phyloP scores from a whole-genome alignment of 2,329 filamentous ascomycete species.

The Aphanocladium album region DNA sequence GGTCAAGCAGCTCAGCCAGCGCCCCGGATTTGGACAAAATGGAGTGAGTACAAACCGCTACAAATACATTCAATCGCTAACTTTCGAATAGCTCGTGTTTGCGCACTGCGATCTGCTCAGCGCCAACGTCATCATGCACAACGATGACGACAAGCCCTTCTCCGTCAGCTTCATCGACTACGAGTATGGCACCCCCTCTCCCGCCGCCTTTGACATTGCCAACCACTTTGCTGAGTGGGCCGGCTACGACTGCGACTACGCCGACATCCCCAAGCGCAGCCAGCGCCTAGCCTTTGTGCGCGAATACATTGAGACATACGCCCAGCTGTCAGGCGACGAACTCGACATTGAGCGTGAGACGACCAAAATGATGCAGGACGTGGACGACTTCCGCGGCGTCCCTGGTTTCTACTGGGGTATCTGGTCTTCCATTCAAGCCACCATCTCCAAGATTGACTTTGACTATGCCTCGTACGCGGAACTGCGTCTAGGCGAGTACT shows the following conservation, averaged over 20 bases:
- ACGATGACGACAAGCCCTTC: constrained; percentile 28
- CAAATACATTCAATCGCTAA: neutral
- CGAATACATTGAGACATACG: constrained; percentile 77
- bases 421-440: constrained; percentile 92
- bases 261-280: constrained; percentile 69
- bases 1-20: constrained; percentile 66
- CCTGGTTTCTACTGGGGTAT: constrained; percentile 91
- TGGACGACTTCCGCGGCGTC: constrained; percentile 81
- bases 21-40: constrained; percentile 69
- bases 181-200: constrained; percentile 92
- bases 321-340: constrained; percentile 41
- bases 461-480: constrained; percentile 93
- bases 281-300: constrained; percentile 76
- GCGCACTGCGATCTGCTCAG: constrained; percentile 94
- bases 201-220: constrained; percentile 90
- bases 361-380: constrained; percentile 67
- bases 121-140: constrained; percentile 86
- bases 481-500: constrained; percentile 81
- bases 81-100: constrained; percentile 65
- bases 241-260: constrained; percentile 91
- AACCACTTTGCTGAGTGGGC: constrained; percentile 99
- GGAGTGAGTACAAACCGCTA: constrained; percentile 49
- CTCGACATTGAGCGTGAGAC: constrained; percentile 57
- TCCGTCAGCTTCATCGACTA: constrained; percentile 90
- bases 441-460: constrained; percentile 92